Evolutionary conservation across 2,329 filamentous ascomycete genomes (phyloP).

Genomic region (Penicillium sp.): DNA sequence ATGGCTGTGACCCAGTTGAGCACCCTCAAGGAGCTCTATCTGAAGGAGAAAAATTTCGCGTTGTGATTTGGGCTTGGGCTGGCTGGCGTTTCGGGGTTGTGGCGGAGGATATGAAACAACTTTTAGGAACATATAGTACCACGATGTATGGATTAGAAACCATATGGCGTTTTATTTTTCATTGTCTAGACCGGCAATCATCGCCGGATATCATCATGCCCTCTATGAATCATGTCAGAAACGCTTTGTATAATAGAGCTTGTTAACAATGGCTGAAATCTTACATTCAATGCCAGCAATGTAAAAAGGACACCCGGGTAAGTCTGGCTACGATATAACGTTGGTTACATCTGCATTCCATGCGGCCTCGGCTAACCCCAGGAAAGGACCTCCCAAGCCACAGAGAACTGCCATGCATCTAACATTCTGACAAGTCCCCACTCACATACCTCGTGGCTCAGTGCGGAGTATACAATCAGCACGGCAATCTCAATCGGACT

Average conservation of each 20-base stretch:
- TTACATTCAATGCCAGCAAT: not conserved
- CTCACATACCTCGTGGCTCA: not conserved
- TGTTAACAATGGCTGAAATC: not conserved
- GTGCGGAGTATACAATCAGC: not conserved
- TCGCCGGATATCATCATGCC: not conserved
- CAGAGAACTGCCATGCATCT: not conserved
- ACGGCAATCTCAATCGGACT: not conserved
- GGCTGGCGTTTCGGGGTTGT: not conserved
- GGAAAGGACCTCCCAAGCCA: not conserved
- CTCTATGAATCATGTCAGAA: not conserved
- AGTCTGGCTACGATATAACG: not conserved
- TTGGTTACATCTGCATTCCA: not conserved
- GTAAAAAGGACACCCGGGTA: not conserved
- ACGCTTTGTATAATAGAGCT: not conserved
- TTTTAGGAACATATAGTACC: not conserved
- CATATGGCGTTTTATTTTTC: not conserved
- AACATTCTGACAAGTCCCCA: not conserved
- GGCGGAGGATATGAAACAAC: not conserved
- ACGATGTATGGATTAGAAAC: not conserved
- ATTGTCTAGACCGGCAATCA: not conserved
- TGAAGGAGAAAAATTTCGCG: constrained; percentile 31
- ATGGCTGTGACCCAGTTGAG: constrained; percentile 35
- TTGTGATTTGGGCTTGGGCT: constrained; percentile 19
- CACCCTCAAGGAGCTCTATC: constrained; percentile 32
- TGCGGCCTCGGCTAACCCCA: not conserved